Evolutionary conservation across 2,329 filamentous ascomycete genomes (phyloP).

Genomic region (Ascochyta rabiei): DNA sequence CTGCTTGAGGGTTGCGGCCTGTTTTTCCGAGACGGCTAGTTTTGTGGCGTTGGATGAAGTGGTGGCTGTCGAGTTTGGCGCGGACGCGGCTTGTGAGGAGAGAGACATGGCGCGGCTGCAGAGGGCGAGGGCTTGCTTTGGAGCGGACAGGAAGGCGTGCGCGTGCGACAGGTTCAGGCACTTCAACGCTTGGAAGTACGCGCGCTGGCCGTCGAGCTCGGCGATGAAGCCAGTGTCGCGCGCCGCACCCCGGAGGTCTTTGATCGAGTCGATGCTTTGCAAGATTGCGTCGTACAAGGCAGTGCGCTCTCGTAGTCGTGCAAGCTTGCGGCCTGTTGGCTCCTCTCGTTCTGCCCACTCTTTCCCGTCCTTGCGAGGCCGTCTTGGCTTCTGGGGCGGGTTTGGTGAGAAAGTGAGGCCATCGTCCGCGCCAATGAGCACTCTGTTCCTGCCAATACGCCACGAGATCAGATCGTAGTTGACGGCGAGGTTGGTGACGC

Average conservation of each 20-base stretch:
- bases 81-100: slow-evolving; percentile 57
- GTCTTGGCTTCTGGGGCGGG: slow-evolving; percentile 59
- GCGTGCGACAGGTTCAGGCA: slow-evolving; percentile 85
- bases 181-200: slow-evolving; percentile 90
- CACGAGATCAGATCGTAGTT: slow-evolving; percentile 94
- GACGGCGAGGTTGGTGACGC: slow-evolving; percentile 89
- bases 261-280: slow-evolving; percentile 88
- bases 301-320: slow-evolving; percentile 81
- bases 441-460: slow-evolving; percentile 90
- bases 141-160: slow-evolving; percentile 74
- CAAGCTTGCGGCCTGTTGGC: slow-evolving; percentile 75
- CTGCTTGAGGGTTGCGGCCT: slow-evolving; percentile 63
- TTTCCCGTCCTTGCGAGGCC: slow-evolving; percentile 57
- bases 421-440: slow-evolving; percentile 82
- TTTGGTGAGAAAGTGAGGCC: slow-evolving; percentile 67
- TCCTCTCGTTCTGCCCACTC: slow-evolving; percentile 62
- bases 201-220: slow-evolving; percentile 77
- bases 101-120: slow-evolving; percentile 74
- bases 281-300: slow-evolving; percentile 90
- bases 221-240: slow-evolving; percentile 77
- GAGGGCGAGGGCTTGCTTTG: slow-evolving; percentile 83
- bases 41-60: slow-evolving; percentile 48
- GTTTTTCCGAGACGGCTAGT: slow-evolving; percentile 67
- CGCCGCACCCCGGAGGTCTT: slow-evolving; percentile 86
- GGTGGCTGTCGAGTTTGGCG: slow-evolving; percentile 44